Evolutionary conservation across 2,329 filamentous ascomycete genomes (phyloP).

Genomic region (Aureobasidium sp.): DNA sequence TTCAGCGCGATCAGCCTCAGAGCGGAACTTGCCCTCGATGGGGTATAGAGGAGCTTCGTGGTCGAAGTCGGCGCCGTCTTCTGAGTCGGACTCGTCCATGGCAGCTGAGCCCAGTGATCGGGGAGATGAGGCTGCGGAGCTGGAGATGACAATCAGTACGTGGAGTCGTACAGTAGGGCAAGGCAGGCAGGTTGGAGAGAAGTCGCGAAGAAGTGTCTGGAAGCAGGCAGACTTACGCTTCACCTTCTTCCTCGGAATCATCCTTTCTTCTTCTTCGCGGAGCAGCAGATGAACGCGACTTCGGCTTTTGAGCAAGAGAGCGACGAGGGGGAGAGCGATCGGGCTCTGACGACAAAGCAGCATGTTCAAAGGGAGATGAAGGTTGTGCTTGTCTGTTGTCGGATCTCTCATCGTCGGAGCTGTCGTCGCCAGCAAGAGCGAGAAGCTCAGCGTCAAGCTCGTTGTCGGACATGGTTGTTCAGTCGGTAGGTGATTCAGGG

Average conservation of each 20-base stretch:
- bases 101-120: constrained; percentile 72
- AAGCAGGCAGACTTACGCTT: constrained; percentile 56
- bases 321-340: constrained; percentile 26
- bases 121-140: constrained; percentile 58
- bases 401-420: constrained; percentile 37
- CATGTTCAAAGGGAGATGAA: constrained; percentile 6
- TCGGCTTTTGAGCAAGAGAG: constrained; percentile 41
- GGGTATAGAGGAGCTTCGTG: constrained; percentile 64
- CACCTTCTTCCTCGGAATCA: constrained; percentile 67
- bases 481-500: background rate
- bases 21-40: constrained; percentile 71
- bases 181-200: constrained; percentile 13
- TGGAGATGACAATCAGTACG: constrained; percentile 27
- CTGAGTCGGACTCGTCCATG: constrained; percentile 82
- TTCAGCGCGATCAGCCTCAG: constrained; percentile 44
- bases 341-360: constrained; percentile 10
- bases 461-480: constrained; percentile 59
- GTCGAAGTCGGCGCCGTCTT: constrained; percentile 42
- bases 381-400: constrained; percentile 25
- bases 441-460: constrained; percentile 84
- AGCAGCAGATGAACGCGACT: constrained; percentile 24
- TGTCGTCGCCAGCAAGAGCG: constrained; percentile 67
- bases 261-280: constrained; percentile 35
- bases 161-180: constrained; percentile 7
- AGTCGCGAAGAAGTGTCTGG: constrained; percentile 2